These are phyloP conservation scores for Macrotyloma uniflorum DNA, from an alignment of 306 rosid genomes.

Conservation along the genomic window DNA sequence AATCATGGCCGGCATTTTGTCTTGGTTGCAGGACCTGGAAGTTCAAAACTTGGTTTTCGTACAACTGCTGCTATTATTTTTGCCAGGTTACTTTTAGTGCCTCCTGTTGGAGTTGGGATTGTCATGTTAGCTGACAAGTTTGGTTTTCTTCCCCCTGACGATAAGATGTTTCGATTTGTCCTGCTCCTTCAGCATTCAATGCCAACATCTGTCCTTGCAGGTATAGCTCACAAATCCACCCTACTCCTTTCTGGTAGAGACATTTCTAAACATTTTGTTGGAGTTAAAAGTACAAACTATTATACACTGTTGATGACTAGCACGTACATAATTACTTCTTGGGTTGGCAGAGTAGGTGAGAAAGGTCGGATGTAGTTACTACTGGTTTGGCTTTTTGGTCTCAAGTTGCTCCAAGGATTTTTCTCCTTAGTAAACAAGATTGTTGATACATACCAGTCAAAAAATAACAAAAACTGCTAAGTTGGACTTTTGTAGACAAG, in stretches of 20 bases:
- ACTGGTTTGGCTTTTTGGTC: slow-evolving; percentile 1
- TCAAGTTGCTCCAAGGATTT: slow-evolving; percentile 22
- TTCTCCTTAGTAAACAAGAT: not conserved
- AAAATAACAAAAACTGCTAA: not conserved
- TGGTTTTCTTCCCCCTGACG: slow-evolving; percentile 87
- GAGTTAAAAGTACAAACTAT: slow-evolving; percentile 5
- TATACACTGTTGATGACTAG: not conserved
- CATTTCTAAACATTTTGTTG: slow-evolving; percentile 20
- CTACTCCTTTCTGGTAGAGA: slow-evolving; percentile 5
- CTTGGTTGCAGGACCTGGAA: slow-evolving; percentile 87
- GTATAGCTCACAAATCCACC: slow-evolving; percentile 44
- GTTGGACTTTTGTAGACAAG: not conserved
- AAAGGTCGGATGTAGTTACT: not conserved
- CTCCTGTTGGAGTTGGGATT: slow-evolving; percentile 87
- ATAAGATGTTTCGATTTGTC: slow-evolving; percentile 89
- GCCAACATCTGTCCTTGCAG: slow-evolving; percentile 97
- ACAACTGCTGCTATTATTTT: slow-evolving; percentile 89
- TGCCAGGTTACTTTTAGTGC: slow-evolving; percentile 80
- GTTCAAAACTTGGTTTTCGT: slow-evolving; percentile 85
- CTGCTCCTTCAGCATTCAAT: slow-evolving; percentile 94
- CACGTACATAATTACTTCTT: slow-evolving; percentile 3
- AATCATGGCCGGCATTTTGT: slow-evolving; percentile 13
- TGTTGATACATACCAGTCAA: not conserved
- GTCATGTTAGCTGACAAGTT: slow-evolving; percentile 94
- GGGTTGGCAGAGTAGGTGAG: not conserved